These are phyloP conservation scores for Fonsecaea multimorphosa DNA, from an alignment of 2,329 filamentous ascomycete species.

Conservation along the genomic window DNA sequence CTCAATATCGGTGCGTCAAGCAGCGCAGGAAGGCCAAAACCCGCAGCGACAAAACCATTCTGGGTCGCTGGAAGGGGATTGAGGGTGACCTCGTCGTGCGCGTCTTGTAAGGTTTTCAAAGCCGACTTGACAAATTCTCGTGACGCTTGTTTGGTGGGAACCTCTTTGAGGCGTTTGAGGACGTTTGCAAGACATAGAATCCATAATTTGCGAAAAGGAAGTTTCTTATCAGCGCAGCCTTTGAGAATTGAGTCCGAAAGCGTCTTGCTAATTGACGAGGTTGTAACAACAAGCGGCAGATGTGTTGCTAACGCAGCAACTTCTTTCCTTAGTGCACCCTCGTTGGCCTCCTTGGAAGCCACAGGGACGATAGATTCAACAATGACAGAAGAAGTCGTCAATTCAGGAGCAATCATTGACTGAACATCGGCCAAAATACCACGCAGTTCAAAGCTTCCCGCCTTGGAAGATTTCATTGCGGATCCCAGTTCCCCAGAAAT, in stretches of 20 bases:
- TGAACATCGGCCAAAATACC: conserved; percentile 83
- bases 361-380: conserved; percentile 70
- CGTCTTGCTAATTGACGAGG: conserved; percentile 68
- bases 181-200: conserved; percentile 55
- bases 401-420: conserved; percentile 65
- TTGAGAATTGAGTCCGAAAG: conserved; percentile 76
- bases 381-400: conserved; percentile 69
- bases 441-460: conserved; percentile 83
- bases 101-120: conserved; percentile 61
- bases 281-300: conserved; percentile 66
- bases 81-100: conserved; percentile 76
- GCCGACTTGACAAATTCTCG: conserved; percentile 57
- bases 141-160: conserved; percentile 52
- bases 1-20: conserved; percentile 42
- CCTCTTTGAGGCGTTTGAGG: conserved; percentile 27
- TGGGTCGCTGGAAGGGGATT: conserved; percentile 82
- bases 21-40: conserved; percentile 59
- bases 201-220: conserved; percentile 79
- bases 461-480: conserved; percentile 82
- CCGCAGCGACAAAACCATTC: conserved; percentile 79
- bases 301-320: conserved; percentile 73
- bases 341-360: conserved; percentile 85
- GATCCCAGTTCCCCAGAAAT: conserved; percentile 77
- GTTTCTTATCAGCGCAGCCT: conserved; percentile 83
- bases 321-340: conserved; percentile 78